Evolutionary conservation across 805 yeast species (phyloP).

Genomic region (Candida ortonii): DNA sequence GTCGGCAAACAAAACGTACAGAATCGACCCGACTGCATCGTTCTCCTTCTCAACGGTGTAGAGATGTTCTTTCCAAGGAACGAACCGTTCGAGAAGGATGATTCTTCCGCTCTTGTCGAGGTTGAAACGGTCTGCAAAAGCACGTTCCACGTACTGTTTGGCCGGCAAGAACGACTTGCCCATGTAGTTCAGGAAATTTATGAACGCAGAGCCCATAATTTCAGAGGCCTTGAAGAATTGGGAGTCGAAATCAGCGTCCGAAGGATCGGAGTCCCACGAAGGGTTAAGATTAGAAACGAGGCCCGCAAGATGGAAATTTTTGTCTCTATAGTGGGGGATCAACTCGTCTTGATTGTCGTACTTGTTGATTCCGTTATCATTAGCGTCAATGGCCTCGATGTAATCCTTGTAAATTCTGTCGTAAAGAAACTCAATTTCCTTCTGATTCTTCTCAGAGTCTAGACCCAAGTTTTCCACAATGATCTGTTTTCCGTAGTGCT

Average conservation of each 20-base stretch:
- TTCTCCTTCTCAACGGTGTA: constrained; percentile 66
- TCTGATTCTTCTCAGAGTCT: constrained; percentile 31
- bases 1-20: constrained; percentile 81
- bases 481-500: constrained; percentile 75
- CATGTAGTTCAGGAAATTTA: constrained; percentile 59
- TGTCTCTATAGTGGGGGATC: constrained; percentile 65
- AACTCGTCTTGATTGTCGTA: constrained; percentile 51
- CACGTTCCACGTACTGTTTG: constrained; percentile 67
- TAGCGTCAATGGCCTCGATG: constrained; percentile 90
- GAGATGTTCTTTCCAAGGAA: constrained; percentile 95
- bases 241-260: constrained; percentile 63
- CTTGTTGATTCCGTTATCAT: constrained; percentile 87
- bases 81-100: constrained; percentile 67
- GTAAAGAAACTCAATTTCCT: constrained; percentile 62
- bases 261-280: constrained; percentile 69
- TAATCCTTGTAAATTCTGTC: constrained; percentile 80
- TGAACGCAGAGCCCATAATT: constrained; percentile 81
- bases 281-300: constrained; percentile 82
- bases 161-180: constrained; percentile 94
- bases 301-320: constrained; percentile 72
- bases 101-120: constrained; percentile 72
- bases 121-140: constrained; percentile 58
- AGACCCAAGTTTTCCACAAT: constrained; percentile 51
- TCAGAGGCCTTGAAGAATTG: constrained; percentile 69
- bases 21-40: constrained; percentile 50